Conservation (phyloP, 495 filamentous ascomycete species). For the Aspergillus cavernicola region DNA sequence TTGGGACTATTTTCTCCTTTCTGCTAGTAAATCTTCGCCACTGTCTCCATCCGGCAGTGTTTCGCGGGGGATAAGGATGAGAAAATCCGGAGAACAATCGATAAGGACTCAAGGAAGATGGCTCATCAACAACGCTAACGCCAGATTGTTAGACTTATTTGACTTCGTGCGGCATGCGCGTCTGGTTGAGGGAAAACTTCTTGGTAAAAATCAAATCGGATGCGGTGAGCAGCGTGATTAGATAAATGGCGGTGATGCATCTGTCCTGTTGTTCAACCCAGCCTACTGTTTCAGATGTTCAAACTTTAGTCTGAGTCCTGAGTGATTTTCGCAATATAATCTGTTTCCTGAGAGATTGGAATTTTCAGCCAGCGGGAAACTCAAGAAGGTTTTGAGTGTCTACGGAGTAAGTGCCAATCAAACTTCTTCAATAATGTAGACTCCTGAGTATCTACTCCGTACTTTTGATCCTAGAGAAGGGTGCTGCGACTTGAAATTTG, state of each 20-base stretch:
- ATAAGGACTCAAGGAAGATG: constrained; percentile 8
- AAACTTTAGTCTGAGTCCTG: constrained; percentile 4
- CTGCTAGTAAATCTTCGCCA: constrained; percentile 12
- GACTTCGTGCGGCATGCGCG: too few species aligned
- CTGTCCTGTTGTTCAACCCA: constrained; percentile 1
- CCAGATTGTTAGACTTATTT: background rate
- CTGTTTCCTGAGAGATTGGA: background rate
- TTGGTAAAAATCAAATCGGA: too few species aligned
- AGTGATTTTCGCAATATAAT: constrained; percentile 4
- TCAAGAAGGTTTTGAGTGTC: too few species aligned
- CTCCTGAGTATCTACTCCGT: too few species aligned
- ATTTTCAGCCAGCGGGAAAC: too few species aligned
- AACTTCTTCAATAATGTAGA: too few species aligned
- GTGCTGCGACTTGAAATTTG: too few species aligned
- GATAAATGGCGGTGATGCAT: constrained; percentile 20
- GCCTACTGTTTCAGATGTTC: constrained; percentile 20
- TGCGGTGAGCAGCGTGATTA: constrained; percentile 16
- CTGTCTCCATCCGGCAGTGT: constrained; percentile 13
- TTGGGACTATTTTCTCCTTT: constrained; percentile 1
- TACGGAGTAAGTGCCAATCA: too few species aligned
- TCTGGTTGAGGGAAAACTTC: too few species aligned
- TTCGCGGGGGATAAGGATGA: constrained; percentile 22
- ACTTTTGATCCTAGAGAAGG: too few species aligned
- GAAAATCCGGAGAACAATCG: constrained; percentile 19
- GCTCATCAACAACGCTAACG: background rate